Conservation (phyloP, 108 stramenopile genomes). For the Conticribra weissflogii region DNA sequence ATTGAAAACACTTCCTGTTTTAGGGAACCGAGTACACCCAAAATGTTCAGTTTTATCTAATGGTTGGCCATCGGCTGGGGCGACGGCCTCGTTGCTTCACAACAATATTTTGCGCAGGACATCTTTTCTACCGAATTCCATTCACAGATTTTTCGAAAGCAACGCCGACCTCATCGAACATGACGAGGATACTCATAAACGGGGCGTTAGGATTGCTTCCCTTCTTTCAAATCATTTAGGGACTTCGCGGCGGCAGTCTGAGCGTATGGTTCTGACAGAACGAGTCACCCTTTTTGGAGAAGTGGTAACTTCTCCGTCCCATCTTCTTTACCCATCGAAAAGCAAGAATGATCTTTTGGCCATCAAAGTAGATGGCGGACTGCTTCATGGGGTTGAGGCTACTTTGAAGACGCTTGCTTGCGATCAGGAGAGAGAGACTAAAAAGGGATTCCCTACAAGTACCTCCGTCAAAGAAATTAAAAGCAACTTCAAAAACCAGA, state of each 20-base stretch:
- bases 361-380: conserved; percentile 62
- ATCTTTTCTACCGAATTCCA: too few relatives aligned
- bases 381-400: conserved; percentile 31
- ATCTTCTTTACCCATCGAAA: conserved; percentile 29
- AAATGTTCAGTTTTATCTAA: too few relatives aligned
- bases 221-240: conserved; percentile 44
- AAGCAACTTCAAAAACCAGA: conserved; percentile 5
- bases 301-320: conserved; percentile 42
- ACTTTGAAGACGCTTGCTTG: conserved; percentile 32
- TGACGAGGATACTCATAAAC: too few relatives aligned
- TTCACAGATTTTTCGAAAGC: too few relatives aligned
- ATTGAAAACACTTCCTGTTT: too few relatives aligned
- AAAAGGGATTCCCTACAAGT: background rate
- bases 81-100: too few relatives aligned
- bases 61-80: too few relatives aligned
- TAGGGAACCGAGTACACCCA: too few relatives aligned
- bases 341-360: conserved; percentile 16
- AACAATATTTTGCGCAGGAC: too few relatives aligned
- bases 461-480: conserved; percentile 1
- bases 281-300: conserved; percentile 69
- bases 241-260: conserved; percentile 62
- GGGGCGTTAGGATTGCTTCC: conserved; percentile 33
- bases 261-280: conserved; percentile 62
- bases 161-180: too few relatives aligned
- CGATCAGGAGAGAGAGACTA: conserved; percentile 4